Percentiles rank a stretch among this genome's conserved stretches.
Evolutionary conservation across 1,284 basidiomycete species (phyloP).

Genomic region (Ustilago hordei): DNA sequence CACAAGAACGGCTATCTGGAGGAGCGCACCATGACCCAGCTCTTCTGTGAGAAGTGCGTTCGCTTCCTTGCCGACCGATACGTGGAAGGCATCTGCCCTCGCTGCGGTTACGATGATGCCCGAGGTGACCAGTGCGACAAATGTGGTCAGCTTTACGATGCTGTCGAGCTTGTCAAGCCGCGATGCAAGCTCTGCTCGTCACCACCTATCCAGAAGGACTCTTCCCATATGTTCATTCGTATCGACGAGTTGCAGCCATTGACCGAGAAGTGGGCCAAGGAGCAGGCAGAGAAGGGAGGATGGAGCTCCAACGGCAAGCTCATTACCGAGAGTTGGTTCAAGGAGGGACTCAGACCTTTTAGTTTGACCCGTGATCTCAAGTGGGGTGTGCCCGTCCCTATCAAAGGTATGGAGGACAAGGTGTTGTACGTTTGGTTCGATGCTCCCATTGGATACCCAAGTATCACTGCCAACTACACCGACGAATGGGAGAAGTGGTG

Average conservation of each 20-base stretch:
- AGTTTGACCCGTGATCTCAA: slow-evolving; percentile 93
- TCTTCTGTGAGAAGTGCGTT: slow-evolving; percentile 63
- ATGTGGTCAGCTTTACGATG: slow-evolving; percentile 87
- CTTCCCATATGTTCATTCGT: slow-evolving; percentile 94
- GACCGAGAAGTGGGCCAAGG: slow-evolving; percentile 89
- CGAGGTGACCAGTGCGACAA: slow-evolving; percentile 98
- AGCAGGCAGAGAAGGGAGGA: slow-evolving; percentile 81
- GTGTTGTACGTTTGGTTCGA: slow-evolving; percentile 97
- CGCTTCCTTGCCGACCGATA: slow-evolving; percentile 69
- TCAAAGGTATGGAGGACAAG: slow-evolving; percentile 87
- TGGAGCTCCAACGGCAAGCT: slow-evolving; percentile 95
- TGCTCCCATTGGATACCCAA: slow-evolving; percentile 95
- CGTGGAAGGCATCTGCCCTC: slow-evolving; percentile 68
- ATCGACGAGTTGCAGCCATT: slow-evolving; percentile 85
- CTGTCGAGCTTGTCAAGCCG: slow-evolving; percentile 93
- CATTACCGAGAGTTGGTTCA: slow-evolving; percentile 90
- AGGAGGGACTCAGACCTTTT: slow-evolving; percentile 86
- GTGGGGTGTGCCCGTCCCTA: slow-evolving; percentile 95
- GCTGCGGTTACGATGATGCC: slow-evolving; percentile 76
- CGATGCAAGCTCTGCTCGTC: slow-evolving; percentile 88
- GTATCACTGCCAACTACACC: slow-evolving; percentile 96
- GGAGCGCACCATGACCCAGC: slow-evolving; percentile 66
- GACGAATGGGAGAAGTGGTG: slow-evolving; percentile 97
- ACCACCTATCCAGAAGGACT: slow-evolving; percentile 75
- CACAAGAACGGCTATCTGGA: slow-evolving; percentile 66